phyloP scores from a whole-genome alignment of 1,139 yeast genomes.

The Kodamaea sp. region DNA sequence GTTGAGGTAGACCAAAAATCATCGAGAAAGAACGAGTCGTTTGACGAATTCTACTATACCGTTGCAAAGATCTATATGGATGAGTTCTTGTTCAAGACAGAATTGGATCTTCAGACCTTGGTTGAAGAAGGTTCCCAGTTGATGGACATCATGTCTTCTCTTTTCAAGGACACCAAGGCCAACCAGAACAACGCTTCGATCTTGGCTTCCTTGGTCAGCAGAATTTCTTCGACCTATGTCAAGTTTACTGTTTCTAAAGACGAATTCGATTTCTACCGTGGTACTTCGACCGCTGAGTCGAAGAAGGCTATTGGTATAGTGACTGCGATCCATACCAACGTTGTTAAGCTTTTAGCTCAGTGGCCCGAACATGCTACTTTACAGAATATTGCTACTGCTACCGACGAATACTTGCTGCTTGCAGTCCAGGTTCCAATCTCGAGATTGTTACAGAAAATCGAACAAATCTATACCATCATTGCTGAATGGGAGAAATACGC shows the following conservation, averaged over 20 bases:
- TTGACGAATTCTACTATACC: constrained; percentile 31
- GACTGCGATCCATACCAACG: constrained; percentile 47
- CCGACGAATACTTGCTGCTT: constrained; percentile 63
- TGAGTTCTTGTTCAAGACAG: constrained; percentile 23
- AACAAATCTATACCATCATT: constrained; percentile 78
- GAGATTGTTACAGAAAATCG: constrained; percentile 75
- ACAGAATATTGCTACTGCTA: constrained; percentile 64
- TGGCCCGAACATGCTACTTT: constrained; percentile 98
- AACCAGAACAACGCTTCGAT: constrained; percentile 33
- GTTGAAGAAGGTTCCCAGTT: constrained; percentile 47
- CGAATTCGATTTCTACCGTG: constrained; percentile 66
- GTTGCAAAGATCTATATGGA: constrained; percentile 33
- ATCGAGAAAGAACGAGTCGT: constrained; percentile 16
- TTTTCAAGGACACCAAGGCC: constrained; percentile 19
- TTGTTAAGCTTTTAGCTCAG: constrained; percentile 52
- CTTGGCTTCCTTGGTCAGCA: constrained; percentile 45
- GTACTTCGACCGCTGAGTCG: constrained; percentile 62
- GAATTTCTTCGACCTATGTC: constrained; percentile 31
- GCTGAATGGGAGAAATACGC: constrained; percentile 97
- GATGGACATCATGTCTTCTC: constrained; percentile 22
- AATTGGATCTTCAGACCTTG: constrained; percentile 26
- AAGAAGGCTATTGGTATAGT: constrained; percentile 57
- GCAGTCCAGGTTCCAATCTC: constrained; percentile 76
- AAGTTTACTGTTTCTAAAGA: constrained; percentile 17
- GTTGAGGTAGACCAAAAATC: constrained; percentile 26